Evolutionary conservation across 768 basidiomycete genomes (phyloP).

Genomic region (Suillus tomentosus): DNA sequence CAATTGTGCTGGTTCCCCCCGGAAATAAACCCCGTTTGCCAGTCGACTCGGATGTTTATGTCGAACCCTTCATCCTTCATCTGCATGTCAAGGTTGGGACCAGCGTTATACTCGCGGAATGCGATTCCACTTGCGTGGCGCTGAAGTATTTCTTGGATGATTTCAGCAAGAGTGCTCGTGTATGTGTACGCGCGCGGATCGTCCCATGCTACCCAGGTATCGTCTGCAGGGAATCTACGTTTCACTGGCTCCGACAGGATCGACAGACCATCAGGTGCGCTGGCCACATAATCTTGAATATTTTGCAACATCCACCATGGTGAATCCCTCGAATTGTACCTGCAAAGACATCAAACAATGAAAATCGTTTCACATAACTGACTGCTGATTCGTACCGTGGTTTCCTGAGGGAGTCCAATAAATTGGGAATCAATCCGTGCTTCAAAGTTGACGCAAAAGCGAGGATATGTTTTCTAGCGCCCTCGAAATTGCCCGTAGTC

Average conservation of each 20-base stretch:
- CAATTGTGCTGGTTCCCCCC: constrained; percentile 89
- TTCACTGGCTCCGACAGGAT: constrained; percentile 82
- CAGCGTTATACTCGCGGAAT: constrained; percentile 96
- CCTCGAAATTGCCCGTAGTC: constrained; percentile 86
- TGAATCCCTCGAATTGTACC: constrained; percentile 95
- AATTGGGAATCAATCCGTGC: constrained; percentile 94
- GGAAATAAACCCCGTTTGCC: constrained; percentile 87
- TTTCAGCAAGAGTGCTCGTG: constrained; percentile 85
- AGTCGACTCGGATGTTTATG: constrained; percentile 93
- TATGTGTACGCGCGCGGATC: constrained; percentile 81
- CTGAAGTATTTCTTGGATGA: constrained; percentile 95
- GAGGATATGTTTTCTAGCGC: constrained; percentile 86
- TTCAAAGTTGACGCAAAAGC: constrained; percentile 92
- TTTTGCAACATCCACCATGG: constrained; percentile 99
- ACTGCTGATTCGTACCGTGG: constrained; percentile 59
- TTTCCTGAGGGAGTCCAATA: constrained; percentile 84
- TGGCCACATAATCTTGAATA: constrained; percentile 89
- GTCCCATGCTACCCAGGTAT: constrained; percentile 92
- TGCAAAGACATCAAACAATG: constrained; percentile 26
- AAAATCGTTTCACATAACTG: neutral
- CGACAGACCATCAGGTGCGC: constrained; percentile 80
- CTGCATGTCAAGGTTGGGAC: constrained; percentile 95
- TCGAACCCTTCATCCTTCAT: constrained; percentile 94
- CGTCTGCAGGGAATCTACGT: constrained; percentile 94
- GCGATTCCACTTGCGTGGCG: constrained; percentile 90